Evolutionary conservation across 345 rosid species (phyloP).

Genomic region (Limnanthes douglasii): DNA sequence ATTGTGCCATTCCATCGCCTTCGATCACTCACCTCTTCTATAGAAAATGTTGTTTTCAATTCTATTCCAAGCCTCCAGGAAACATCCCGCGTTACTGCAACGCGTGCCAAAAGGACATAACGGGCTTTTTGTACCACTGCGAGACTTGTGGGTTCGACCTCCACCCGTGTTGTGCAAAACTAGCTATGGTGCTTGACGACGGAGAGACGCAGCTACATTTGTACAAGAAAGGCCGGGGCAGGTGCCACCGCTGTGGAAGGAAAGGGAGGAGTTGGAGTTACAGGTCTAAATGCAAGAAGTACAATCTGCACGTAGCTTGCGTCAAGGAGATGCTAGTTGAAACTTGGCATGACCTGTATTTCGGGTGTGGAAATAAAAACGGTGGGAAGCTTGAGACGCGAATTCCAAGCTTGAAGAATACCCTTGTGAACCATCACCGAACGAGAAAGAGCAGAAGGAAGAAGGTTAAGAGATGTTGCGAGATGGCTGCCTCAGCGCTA

Average conservation of each 20-base stretch:
- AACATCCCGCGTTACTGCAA: conserved; percentile 52
- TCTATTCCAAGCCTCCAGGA: conserved; percentile 48
- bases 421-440: conserved; percentile 29
- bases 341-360: conserved; percentile 60
- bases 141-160: conserved; percentile 71
- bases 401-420: conserved; percentile 46
- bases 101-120: conserved; percentile 69
- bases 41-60: conserved; percentile 77
- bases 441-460: conserved; percentile 22
- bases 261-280: conserved; percentile 97
- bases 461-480: conserved; percentile 53
- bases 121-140: conserved; percentile 80
- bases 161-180: conserved; percentile 91
- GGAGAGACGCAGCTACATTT: conserved; percentile 58
- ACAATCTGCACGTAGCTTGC: conserved; percentile 84
- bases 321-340: conserved; percentile 84
- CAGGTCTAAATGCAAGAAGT: conserved; percentile 65
- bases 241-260: conserved; percentile 66
- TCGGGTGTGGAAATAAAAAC: too few relatives aligned
- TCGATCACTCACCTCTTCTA: conserved; percentile 79
- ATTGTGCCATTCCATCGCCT: conserved; percentile 63
- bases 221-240: conserved; percentile 48
- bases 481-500: conserved; percentile 66
- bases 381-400: conserved; percentile 26
- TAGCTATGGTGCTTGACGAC: conserved; percentile 67